These are phyloP conservation scores for Fomitopsis betulina DNA, from an alignment of 1,284 basidiomycete species.

Conservation along the genomic window DNA sequence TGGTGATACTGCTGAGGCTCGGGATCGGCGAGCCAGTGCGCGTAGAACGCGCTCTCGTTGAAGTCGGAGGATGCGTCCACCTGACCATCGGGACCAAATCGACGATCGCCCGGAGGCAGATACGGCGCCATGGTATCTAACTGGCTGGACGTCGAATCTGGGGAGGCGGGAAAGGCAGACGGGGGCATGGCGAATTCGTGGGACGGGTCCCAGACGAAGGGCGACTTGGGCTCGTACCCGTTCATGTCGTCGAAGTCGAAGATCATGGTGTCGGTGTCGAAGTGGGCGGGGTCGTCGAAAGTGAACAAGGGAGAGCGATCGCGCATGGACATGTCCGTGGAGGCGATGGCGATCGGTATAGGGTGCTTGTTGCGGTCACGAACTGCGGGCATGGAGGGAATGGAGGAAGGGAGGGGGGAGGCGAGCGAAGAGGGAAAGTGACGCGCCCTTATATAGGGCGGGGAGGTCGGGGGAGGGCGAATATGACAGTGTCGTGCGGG, in stretches of 20 bases:
- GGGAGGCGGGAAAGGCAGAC: slow-evolving; percentile 28
- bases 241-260: slow-evolving; percentile 62
- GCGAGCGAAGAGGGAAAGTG: slow-evolving; percentile 22
- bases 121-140: slow-evolving; percentile 19
- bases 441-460: slow-evolving; percentile 20
- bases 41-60: slow-evolving; percentile 39
- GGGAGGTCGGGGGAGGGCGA: slow-evolving; percentile 10
- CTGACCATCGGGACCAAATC: slow-evolving; percentile 19
- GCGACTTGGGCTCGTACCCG: slow-evolving; percentile 27
- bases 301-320: slow-evolving; percentile 38
- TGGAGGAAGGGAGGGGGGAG: slow-evolving; percentile 29
- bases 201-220: slow-evolving; percentile 39
- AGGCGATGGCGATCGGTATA: slow-evolving; percentile 26
- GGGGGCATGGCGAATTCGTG: slow-evolving; percentile 21
- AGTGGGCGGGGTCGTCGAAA: slow-evolving; percentile 44
- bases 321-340: slow-evolving; percentile 36
- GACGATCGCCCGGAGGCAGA: slow-evolving; percentile 17
- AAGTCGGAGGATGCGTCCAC: slow-evolving; percentile 32
- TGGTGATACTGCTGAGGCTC: slow-evolving; percentile 32
- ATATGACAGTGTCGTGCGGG: slow-evolving; percentile 14
- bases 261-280: slow-evolving; percentile 48
- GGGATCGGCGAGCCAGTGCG: slow-evolving; percentile 56
- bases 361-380: slow-evolving; percentile 24
- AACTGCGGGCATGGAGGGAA: slow-evolving; percentile 10
- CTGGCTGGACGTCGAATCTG: slow-evolving; percentile 30